Conservation (phyloP, 148 eudicot species). For the Nyssa sinensis region DNA sequence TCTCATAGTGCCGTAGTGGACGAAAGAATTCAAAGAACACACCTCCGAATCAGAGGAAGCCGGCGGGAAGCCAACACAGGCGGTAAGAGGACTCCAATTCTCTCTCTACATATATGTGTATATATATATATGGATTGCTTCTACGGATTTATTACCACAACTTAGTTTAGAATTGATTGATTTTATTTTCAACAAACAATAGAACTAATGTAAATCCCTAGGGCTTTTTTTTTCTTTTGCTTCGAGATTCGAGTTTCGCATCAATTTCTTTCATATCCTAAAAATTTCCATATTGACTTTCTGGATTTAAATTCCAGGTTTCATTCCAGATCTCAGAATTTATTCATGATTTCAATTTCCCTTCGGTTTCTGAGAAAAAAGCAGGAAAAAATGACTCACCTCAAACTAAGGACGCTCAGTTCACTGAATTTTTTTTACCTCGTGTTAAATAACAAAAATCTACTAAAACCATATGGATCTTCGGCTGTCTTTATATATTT, state of each 20-base stretch:
- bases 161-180: background rate
- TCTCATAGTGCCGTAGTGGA: too few relatives aligned
- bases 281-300: too few relatives aligned
- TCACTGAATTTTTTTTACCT: background rate
- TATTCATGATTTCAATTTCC: background rate
- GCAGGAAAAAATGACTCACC: background rate
- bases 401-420: background rate
- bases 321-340: constrained; percentile 15
- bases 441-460: background rate
- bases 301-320: constrained; percentile 8
- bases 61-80: too few relatives aligned
- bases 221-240: too few relatives aligned
- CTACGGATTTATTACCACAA: background rate
- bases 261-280: background rate
- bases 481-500: background rate
- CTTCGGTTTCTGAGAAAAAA: background rate
- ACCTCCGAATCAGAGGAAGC: background rate
- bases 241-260: background rate
- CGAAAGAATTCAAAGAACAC: too few relatives aligned
- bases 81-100: too few relatives aligned
- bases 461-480: background rate
- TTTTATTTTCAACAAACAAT: background rate
- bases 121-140: too few relatives aligned
- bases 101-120: too few relatives aligned
- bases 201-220: background rate